Base-by-base conservation (phyloP, 257 asterid species). In the Prunella vulgaris region DNA sequence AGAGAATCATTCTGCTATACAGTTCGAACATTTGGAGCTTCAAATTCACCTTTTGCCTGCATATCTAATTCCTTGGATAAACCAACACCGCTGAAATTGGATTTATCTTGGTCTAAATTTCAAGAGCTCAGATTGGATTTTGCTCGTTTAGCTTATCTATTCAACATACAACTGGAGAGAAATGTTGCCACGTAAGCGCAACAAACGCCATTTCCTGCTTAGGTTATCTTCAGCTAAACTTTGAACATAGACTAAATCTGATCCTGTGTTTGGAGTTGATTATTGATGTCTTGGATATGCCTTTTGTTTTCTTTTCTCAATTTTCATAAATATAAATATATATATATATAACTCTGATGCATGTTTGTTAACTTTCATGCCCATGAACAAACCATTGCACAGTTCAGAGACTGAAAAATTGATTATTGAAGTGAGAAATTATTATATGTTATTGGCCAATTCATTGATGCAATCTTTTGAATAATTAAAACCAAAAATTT, bases 81-180 rank as follows among this genome's bases (percentile, higher is more conserved):
- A 80, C 99, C 99, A 76, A 86, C 87, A 77, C 93, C 96, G 3
- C 96, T 93, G 76, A 92, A 85, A 61, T 71, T 93, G 87, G 97
- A 88, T 74, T 87, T 93, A 80, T 84, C 92, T 56, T 76, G 87
- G 71, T 91, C 96, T 81, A 81, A 96, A 53, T 46, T 90, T 61
- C 79, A 80, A 79, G 97, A 88, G 66, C 79, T 93, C 84, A 78
- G 78, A 77, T 88, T 97, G 99, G 84, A 65, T 82, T 61, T 89
- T 7, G 82, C 96, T 69, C 86, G 99, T 76, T 74, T 90, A 52
- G 78, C 86, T 64, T 93, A 93, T 85, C 75, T 93, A 72, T 90
- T 93, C 90, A 88, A 93, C 86, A 83, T 86, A 24, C 99, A 87
- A 75, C 87, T 93, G 8, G 99, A 93, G 85, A 87, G 86, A 86